Base-by-base conservation (phyloP, 2,329 filamentous ascomycete genomes). In the Scedosporium aurantiacum region DNA sequence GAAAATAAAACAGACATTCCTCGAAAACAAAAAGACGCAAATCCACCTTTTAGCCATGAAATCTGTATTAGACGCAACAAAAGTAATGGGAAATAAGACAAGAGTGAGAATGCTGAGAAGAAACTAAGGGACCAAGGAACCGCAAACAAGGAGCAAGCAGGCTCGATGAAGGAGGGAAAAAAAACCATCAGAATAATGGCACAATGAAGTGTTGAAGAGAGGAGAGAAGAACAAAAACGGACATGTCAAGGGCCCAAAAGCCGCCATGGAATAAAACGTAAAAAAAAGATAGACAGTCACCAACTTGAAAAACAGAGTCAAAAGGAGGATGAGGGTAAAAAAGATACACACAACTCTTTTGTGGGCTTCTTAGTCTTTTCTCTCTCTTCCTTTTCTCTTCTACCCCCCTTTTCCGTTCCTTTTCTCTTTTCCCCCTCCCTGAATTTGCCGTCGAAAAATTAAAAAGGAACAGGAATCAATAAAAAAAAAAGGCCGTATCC, bases 31-130 rank as follows among this genome's bases (percentile, higher is more conserved):
- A 54, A 32, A 47, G 54, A 50, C 50, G 27, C 40, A 41, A 28
- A 47, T 40, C 47, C 59, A 37, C 25, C 25, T 41, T 59, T 25
- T 21, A 37, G 2, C 52, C 28, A 27, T n/a, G 28, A 43, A 37
- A 55, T 57, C 37, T 61, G 37, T 55, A 55, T 61, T 56, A 55
- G 47, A 55, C 40, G 50, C 25, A 25, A 52, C 16, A 5, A 28
- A 32, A 27, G 43, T 60, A 50, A 21, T 63, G 23, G 40, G 41
- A 56, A 54, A 65, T 68, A 70, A 65, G 70, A 67, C 63, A 62
- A 68, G 66, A 66, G 68, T 69, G 67, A 67, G 63, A 66, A 67
- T 62, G 68, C 67, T 65, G 66, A 66, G 32, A 37, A 37, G 32
- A 10, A 10, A 37, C 14, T 10, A 37, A 37, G 32, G 32, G 32